Conservation (phyloP, 495 filamentous ascomycete genomes). For the Xylaria curta region DNA sequence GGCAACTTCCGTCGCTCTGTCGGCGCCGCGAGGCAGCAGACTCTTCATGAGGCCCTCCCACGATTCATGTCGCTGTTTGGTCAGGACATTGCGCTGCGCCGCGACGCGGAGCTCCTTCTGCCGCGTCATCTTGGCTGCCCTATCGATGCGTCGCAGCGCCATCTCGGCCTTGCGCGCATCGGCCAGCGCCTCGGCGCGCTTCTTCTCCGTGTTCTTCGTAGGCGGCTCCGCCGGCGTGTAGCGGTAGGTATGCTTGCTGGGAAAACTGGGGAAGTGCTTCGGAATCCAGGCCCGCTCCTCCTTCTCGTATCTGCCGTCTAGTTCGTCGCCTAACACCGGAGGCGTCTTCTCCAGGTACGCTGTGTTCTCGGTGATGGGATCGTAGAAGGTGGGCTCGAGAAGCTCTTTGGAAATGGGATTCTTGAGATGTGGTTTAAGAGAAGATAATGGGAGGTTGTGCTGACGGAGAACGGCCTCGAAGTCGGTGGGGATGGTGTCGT, state of each 20-base stretch:
- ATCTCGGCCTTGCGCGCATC: constrained; percentile 54
- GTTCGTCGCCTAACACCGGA: constrained; percentile 47
- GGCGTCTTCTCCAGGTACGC: constrained; percentile 37
- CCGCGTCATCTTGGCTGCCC: constrained; percentile 54
- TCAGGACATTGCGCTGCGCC: constrained; percentile 43
- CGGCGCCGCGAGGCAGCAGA: constrained; percentile 41
- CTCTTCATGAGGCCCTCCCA: constrained; percentile 55
- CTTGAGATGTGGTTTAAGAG: constrained; percentile 50
- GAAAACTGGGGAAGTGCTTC: constrained; percentile 50
- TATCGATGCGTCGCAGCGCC: constrained; percentile 51
- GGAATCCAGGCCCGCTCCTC: constrained; percentile 50
- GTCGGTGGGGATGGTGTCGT: constrained; percentile 45
- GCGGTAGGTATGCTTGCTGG: constrained; percentile 54
- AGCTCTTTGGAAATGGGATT: constrained; percentile 44
- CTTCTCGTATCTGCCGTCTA: constrained; percentile 53
- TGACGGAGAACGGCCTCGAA: constrained; percentile 46
- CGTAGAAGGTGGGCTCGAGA: constrained; percentile 39
- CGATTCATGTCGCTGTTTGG: constrained; percentile 44
- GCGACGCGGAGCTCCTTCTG: constrained; percentile 54
- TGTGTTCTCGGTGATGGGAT: constrained; percentile 39
- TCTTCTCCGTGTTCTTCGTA: constrained; percentile 45
- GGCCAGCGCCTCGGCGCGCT: constrained; percentile 50
- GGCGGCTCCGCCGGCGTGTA: constrained; percentile 46
- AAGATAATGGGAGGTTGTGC: constrained; percentile 43
- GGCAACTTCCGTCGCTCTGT: constrained; percentile 61